These are phyloP conservation scores for Penicillium verhagenii DNA, from an alignment of 495 filamentous ascomycete species.

Conservation along the genomic window DNA sequence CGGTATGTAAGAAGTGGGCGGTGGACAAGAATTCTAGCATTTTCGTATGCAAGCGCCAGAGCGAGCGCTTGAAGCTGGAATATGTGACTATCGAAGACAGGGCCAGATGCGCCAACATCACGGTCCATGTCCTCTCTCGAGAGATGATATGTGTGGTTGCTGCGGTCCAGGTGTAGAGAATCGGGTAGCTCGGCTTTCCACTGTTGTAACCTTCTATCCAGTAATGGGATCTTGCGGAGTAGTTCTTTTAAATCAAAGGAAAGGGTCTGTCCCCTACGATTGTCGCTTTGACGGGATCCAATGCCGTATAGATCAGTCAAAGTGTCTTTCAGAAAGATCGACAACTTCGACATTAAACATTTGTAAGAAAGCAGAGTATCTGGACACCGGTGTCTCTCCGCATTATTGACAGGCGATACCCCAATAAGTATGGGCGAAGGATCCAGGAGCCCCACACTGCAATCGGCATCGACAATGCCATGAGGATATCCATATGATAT, in stretches of 20 bases:
- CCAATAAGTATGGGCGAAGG: conserved; percentile 12
- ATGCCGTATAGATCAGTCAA: conserved; percentile 28
- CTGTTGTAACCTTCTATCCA: conserved; percentile 10
- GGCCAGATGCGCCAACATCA: conserved; percentile 28
- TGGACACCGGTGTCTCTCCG: conserved; percentile 8
- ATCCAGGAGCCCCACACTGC: conserved; percentile 33
- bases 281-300: conserved; percentile 2
- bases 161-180: conserved; percentile 4
- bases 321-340: conserved; percentile 20
- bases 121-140: conserved; percentile 25
- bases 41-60: conserved; percentile 27
- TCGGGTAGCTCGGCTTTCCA: conserved; percentile 23
- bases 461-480: conserved; percentile 33
- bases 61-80: conserved; percentile 31
- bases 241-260: too few species aligned
- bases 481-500: conserved; percentile 39
- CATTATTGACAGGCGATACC: conserved; percentile 12
- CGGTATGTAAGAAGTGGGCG: conserved; percentile 25
- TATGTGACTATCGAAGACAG: conserved; percentile 27
- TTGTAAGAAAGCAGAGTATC: conserved; percentile 29
- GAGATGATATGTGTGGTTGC: not conserved
- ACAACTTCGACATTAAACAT: conserved; percentile 32
- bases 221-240: conserved; percentile 8
- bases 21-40: conserved; percentile 25
- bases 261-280: too few species aligned